A percentile compares a stretch with the other conserved stretches of the same genome.
phyloP scores from a whole-genome alignment of 352 stramenopile genomes.

The Thraustochytrium striatum region DNA sequence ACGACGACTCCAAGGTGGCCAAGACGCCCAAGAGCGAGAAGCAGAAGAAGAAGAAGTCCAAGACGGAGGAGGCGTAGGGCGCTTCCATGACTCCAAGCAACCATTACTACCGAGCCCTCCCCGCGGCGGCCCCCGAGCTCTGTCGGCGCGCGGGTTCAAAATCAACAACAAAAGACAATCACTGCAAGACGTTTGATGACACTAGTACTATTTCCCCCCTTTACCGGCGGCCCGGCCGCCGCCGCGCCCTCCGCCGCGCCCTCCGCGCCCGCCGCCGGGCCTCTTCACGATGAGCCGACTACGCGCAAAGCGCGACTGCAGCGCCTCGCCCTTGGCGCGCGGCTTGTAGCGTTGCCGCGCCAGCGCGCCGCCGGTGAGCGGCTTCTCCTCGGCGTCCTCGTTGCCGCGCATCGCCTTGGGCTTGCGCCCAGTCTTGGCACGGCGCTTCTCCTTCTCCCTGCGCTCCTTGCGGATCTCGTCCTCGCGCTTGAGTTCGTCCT shows the following conservation, averaged over 20 bases:
- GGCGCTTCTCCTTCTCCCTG: constrained; percentile 54
- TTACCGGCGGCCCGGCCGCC: too few species aligned
- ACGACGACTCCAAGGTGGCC: constrained; percentile 50
- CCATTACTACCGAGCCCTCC: too few species aligned
- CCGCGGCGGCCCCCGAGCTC: too few species aligned
- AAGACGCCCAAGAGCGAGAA: constrained; percentile 68
- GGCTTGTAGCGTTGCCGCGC: background rate
- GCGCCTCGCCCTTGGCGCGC: constrained; percentile 25
- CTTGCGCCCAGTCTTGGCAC: constrained; percentile 38
- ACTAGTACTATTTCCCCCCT: too few species aligned
- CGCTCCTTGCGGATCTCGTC: constrained; percentile 46
- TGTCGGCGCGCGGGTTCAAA: too few species aligned
- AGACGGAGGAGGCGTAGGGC: constrained; percentile 56
- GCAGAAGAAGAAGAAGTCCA: constrained; percentile 68
- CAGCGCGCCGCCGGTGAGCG: background rate
- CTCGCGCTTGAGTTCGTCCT: constrained; percentile 49
- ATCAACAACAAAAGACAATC: too few species aligned
- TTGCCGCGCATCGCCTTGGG: too few species aligned
- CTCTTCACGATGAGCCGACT: constrained; percentile 18
- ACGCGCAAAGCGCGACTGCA: background rate
- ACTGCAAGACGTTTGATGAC: too few species aligned
- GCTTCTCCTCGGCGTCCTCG: background rate
- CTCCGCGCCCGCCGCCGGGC: too few species aligned
- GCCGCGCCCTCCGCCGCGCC: too few species aligned
- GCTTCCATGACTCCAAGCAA: background rate